Conservation (phyloP, 345 rosid genomes). For the Anacardium occidentale region DNA sequence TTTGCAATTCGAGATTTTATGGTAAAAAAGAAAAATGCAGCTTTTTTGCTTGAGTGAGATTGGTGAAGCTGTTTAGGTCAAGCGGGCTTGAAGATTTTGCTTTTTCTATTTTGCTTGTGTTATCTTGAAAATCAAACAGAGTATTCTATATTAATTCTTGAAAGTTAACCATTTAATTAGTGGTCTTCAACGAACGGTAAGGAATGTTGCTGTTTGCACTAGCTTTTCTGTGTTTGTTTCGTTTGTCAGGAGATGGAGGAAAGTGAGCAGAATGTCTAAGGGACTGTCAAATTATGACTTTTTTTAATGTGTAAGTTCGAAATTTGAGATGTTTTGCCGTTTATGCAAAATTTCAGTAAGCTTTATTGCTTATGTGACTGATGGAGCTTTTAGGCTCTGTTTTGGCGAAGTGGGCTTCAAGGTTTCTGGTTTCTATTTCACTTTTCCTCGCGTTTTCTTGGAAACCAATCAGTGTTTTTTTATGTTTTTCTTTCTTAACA, state of each 20-base stretch:
- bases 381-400: background rate
- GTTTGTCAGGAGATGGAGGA: too few relatives aligned
- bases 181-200: too few relatives aligned
- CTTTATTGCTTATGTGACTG: background rate
- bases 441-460: background rate
- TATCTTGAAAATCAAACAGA: slow-evolving; percentile 6
- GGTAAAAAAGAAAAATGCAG: background rate
- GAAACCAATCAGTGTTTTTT: background rate
- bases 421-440: background rate
- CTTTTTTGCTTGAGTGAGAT: background rate
- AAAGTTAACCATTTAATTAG: background rate
- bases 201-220: too few relatives aligned
- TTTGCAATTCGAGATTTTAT: slow-evolving; percentile 5
- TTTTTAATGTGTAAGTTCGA: background rate
- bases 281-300: background rate
- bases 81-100: background rate
- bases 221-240: too few relatives aligned
- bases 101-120: background rate
- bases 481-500: background rate
- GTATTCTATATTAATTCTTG: background rate
- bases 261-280: background rate
- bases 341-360: background rate
- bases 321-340: background rate
- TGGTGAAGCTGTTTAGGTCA: background rate
- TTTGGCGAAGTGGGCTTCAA: background rate